Evolutionary conservation across 371 early-diverging fungal species (phyloP), one percentile per base, ranked within the genome.

Genomic region (Dichotomocladium elegans): DNA sequence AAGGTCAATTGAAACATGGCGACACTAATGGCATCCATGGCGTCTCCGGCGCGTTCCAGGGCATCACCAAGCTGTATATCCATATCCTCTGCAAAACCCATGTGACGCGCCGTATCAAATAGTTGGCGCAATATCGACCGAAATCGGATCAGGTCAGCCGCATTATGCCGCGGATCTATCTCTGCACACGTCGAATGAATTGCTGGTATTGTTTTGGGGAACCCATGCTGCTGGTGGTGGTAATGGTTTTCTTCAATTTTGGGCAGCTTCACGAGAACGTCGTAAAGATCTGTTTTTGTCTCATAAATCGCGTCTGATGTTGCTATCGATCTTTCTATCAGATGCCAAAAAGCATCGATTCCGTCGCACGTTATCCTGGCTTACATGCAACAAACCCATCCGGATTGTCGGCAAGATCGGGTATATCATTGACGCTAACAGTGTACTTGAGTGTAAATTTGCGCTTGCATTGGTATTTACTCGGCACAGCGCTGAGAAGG

Each of bases 281-380:
- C 85, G 43, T 74, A 82, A 1, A 85, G 58, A n/a, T 79, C 64
- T 22, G 57, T 54, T 57, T 85, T 85, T 34, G 53, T 65, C 30
- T 77, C 56, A 52, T 81, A 77, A 29, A 85, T 74, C 8, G 70
- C 66, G 53, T 85, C 85, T 9, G 82, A 70, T 15, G 85, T 85
- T 34, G 81, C 83, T 83, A 47, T 11, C 12, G 11, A 44, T 12
- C 8, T n/a, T n/a, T n/a, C n/a, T n/a, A n/a, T n/a, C n/a, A n/a
- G n/a, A n/a, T n/a, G n/a, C n/a, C n/a, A n/a, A n/a, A n/a, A n/a
- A n/a, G n/a, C n/a, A n/a, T n/a, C n/a, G n/a, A n/a, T n/a, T n/a
- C n/a, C n/a, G n/a, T n/a, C n/a, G n/a, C n/a, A n/a, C n/a, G n/a
- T n/a, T n/a, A n/a, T n/a, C n/a, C n/a, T 26, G 3, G 45, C 74